A percentile compares a stretch with the other conserved stretches of the same genome.
Evolutionary conservation across 495 filamentous ascomycete species (phyloP).

Genomic region (Penicillium goetzii): DNA sequence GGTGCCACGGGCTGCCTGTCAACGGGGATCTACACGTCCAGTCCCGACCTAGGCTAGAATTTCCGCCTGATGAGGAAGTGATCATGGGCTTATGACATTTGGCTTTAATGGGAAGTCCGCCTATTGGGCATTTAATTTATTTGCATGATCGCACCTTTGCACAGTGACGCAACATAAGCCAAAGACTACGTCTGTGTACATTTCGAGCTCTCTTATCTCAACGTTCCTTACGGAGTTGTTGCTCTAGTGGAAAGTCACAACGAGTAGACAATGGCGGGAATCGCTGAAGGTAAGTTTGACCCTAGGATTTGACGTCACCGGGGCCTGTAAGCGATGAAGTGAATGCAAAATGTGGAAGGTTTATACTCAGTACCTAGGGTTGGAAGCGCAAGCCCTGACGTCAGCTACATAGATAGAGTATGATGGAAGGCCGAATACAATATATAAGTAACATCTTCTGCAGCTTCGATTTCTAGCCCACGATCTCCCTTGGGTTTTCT

Average conservation of each 20-base stretch:
- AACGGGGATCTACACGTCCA: slow-evolving; percentile 3
- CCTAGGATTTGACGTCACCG: not conserved
- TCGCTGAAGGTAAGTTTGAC: not conserved
- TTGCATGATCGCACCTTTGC: not conserved
- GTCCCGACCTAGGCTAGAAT: not conserved
- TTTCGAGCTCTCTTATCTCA: not conserved
- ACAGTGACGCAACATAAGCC: not conserved
- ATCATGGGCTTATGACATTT: not conserved
- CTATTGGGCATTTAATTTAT: slow-evolving; percentile 15
- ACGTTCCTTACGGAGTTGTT: not conserved
- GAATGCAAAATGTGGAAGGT: not conserved
- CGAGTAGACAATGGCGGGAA: not conserved
- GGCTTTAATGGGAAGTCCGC: not conserved
- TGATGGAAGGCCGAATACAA: not conserved
- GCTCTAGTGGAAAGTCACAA: not conserved
- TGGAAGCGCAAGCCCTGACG: not conserved
- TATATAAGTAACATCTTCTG: not conserved
- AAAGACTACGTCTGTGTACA: not conserved
- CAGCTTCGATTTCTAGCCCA: not conserved
- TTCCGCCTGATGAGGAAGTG: not conserved
- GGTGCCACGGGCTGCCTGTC: not conserved
- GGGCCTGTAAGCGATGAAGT: not conserved
- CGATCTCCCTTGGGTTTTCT: not conserved
- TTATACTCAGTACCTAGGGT: not conserved
- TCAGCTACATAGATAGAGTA: not conserved